Base-by-base conservation (phyloP, 768 basidiomycete genomes). In the Rhodotorula sphaerocarpa region DNA sequence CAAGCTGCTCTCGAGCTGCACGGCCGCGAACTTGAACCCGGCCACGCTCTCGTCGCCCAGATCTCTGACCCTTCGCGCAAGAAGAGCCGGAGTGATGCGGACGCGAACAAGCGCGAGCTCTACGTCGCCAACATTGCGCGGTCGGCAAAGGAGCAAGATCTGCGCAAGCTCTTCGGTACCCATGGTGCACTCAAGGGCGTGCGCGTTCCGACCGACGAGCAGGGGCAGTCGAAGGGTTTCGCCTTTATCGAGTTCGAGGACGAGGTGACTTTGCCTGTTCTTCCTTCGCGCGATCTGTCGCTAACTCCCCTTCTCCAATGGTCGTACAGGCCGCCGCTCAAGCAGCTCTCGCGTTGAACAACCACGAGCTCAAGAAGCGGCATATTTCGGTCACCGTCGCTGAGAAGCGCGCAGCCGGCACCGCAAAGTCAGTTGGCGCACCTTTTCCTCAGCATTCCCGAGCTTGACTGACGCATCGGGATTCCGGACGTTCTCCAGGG, bases 181-280 rank as follows among this genome's bases (percentile, higher is more conserved):
- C 90, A 86, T 73, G 93, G 93, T 3, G 71, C 78, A 5, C 74
- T 97, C 68, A 90, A 88, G 73, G 86, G 87, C 27, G 80, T 96
- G 44, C 83, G 90, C 58, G 79, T 96, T 73, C 83, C 83, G 3
- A 76, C 81, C 55, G 88, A 90, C 61, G 81, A 85, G 39, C 80
- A 82, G 47, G 85, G 84, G 0, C 78, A 81, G 52, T 80, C 80
- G 34, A 90, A 84, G 73, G 92, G 95, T 1, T 92, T 88, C 72
- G 92, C 88, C 0, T 97, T 97, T 71, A 79, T 97, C 36, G 91
- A 96, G 72, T 97, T 88, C 72, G 85, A 87, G 63, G 79, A 83
- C 25, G 85, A 87, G 78, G 92, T 90, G 53, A 18, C n/a, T n/a
- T 25, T 27, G 27, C 28, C 44, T 41, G 48, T 21, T 28, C 44